Evolutionary conservation across 345 rosid species (phyloP), one percentile per base, ranked within the genome.

Genomic region (Pistacia atlantica): DNA sequence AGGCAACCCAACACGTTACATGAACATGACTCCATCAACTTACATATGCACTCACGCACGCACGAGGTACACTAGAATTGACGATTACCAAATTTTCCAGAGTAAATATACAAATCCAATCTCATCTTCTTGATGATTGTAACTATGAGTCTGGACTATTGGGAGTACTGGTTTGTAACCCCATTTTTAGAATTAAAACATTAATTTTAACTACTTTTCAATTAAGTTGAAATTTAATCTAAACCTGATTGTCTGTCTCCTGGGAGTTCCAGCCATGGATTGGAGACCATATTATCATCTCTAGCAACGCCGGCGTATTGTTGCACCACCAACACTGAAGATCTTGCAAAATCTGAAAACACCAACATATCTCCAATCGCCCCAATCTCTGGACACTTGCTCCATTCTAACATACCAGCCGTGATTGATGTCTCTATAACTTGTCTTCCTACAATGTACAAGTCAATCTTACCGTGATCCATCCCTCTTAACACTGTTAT

Each of bases 281-380:
- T 11, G 16, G 51, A 66, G 25, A 11, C 72, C 46, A 42, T 6
- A 17, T 22, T 42, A 2, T 22, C 18, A 11, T 55, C 77, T n/a
- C 35, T 74, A 2, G 11, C 60, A 8, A 67, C 54, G 2, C 76
- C 76, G 67, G 0, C 13, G 7, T 80, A 83, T 10, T 76, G 87
- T 45, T 85, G 84, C 64, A 87, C 68, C 13, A 83, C 84, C 14
- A 87, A 78, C 38, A 87, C 87, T 3, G 87, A 87, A 31, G 80
- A 80, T 10, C 38, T 54, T 8, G 78, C 76, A 49, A 78, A 80
- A 48, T 61, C 35, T 20, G 85, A 80, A 11, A 79, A 72, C 1
- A 61, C 80, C 22, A 85, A 59, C 33, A 78, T 11, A 68, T 85
- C 86, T 13, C 84, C 88, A 4, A 81, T 16, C 1, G 84, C 73